Evolutionary conservation across 441 rosid species (phyloP), one percentile per base, ranked within the genome.

Genomic region (Adansonia grandidieri): DNA sequence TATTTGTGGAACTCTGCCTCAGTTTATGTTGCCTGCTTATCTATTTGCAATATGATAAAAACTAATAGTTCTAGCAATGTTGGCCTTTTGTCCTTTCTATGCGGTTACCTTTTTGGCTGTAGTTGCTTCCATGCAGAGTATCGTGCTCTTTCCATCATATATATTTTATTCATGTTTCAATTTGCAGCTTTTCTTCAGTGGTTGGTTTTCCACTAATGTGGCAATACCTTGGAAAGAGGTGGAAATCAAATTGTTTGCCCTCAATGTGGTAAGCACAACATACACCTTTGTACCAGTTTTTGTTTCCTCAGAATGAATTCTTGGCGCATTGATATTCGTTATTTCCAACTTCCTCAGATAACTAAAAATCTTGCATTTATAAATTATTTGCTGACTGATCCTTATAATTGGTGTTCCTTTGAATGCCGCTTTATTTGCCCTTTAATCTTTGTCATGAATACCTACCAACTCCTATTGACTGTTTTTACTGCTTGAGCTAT

Each of bases 211-310:
- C 84, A 74, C 88, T 80, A 91, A 82, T 87, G 78, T 78, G 74
- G 78, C 91, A 61, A 86, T 90, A 80, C 91, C 88, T 68, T 94
- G 97, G 96, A 91, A 87, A 80, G 97, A 92, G 85, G 89, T 96
- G 80, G 99, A 96, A 85, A 82, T 90, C 66, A 92, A 92, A 84
- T 83, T 94, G 78, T 94, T 96, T 81, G 88, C 91, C 80, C 92
- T 96, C 76, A 89, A 91, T 88, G 97, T 87, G 88, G 99, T 96
- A 78, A 86, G 89, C 74, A 67, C 70, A 72, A 58, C 57, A 50
- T 24, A 6, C 50, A 7, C 65, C 47, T 37, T 78, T 62, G 56
- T 20, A 56, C 9, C 3, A 28, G 50, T 45, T n/a, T 76, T 73
- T 69, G 24, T 68, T 54, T 67, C 53, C 71, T 50, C 56, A 7